Base-by-base conservation (phyloP, 352 stramenopile genomes). In the Phytophthora rubi region DNA sequence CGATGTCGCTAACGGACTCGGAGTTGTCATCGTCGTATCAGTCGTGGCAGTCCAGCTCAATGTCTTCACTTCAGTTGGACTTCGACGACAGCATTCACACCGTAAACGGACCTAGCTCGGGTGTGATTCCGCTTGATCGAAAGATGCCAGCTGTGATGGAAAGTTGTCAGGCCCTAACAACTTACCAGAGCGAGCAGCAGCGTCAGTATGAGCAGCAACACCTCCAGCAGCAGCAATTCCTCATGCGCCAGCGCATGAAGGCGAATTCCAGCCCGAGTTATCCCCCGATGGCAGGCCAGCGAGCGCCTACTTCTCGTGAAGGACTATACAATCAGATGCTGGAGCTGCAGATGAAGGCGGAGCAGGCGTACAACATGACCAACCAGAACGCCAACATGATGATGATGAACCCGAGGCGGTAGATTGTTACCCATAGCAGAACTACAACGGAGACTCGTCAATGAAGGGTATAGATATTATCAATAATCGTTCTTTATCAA, bases 311-410 rank as follows among this genome's bases (percentile, higher is more conserved):
- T 12, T 71, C 70, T n/a, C 85, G 83, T 21, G 73, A 81, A 64
- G 83, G 71, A 12, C 75, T 93, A 7, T 93, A 93, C 76, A 90
- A 91, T 65, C 82, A 93, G 61, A 91, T 93, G 85, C 70, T 91
- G 30, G 83, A 90, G 65, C 70, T 93, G 59, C 85, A 90, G 56
- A 82, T 91, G 70, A 71, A 86, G 30, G 83, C 85, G 32, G 85
- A 93, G 63, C 70, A 62, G 16, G 79, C 83, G 18, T 90, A 93
- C 75, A 88, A 90, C 59, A 65, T 91, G 53, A 82, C 83, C 13
- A 93, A 88, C 73, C 85, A 90, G 61, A 91, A 93, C 64, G 81
- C 83, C 23, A 77, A 76, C 71, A 77, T 84, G 82, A 77, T 83
- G 83, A 77, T 82, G 83, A 77, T 83, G 83, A 79, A 80, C 33